Base-by-base conservation (phyloP, 2,329 filamentous ascomycete genomes). In the Monosporascus sp. region DNA sequence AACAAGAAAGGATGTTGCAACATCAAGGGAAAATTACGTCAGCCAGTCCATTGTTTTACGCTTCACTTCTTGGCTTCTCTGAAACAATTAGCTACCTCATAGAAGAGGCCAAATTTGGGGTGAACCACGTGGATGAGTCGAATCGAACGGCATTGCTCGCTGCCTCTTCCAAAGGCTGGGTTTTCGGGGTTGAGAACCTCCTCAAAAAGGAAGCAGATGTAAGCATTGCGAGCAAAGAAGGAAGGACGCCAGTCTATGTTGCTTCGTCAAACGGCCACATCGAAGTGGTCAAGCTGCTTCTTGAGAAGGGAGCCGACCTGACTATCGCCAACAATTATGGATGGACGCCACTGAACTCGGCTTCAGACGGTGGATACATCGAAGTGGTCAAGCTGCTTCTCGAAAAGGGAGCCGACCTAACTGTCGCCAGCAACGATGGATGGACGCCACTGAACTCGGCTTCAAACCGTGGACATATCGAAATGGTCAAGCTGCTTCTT, bases 31-130 rank as follows among this genome's bases (percentile, higher is more conserved):
- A 26, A n/a, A 40, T 40, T 26, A 24, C 31, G 9, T 38, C 35
- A 22, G 50, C 41, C 5, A 54, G 40, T 17, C 48, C 14, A 16
- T 26, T 59, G n/a, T 47, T 51, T 16, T 59, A 55, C 14, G 55
- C 55, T 7, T 54, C 53, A n/a, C 2, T 45, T 9, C 16, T 57
- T 5, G 31, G 52, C 1, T 48, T 59, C n/a, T 11, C 22, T 2
- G 48, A 59, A 3, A 57, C 52, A 3, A 27, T 57, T 2, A n/a
- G 22, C 6, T 47, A 51, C 17, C 52, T 59, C 14, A 41, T 57
- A 19, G 38, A 48, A 4, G 35, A 54, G 11, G 17, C 31, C 2
- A 37, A 24, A 9, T 6, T 55, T 11, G 50, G 49, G 4, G 50
- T 57, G 7, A 40, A 57, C 19, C 7, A 16, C 2, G 52, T 50